Conservation (phyloP, 176 grass and related monocot genomes). For the Tillandsia leiboldiana region DNA sequence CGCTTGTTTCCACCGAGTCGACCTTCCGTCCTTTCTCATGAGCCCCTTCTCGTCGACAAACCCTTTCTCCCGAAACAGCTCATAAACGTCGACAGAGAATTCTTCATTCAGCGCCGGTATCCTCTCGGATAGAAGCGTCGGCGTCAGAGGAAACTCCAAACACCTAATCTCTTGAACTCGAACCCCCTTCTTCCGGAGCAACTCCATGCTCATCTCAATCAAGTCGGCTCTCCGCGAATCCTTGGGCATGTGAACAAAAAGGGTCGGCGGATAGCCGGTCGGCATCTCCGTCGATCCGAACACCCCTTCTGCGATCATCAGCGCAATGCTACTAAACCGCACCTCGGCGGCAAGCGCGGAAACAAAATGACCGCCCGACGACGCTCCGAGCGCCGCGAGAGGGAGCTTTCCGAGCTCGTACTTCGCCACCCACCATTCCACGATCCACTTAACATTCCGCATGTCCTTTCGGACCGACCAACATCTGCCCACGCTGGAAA, state of each 20-base stretch:
- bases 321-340: conserved; percentile 38
- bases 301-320: conserved; percentile 71
- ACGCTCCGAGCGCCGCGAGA: conserved; percentile 38
- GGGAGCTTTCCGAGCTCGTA: conserved; percentile 31
- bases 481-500: conserved; percentile 51
- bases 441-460: conserved; percentile 19
- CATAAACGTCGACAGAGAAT: conserved; percentile 36
- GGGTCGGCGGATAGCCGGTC: conserved; percentile 28
- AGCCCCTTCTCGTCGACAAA: conserved; percentile 49
- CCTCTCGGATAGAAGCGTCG: conserved; percentile 40
- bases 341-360: conserved; percentile 46
- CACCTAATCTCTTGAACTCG: conserved; percentile 44
- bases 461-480: conserved; percentile 49
- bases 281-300: conserved; percentile 19
- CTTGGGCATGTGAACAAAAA: conserved; percentile 88
- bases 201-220: conserved; percentile 41
- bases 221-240: conserved; percentile 27
- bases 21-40: conserved; percentile 48
- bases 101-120: conserved; percentile 30
- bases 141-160: conserved; percentile 44
- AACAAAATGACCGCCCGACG: conserved; percentile 59
- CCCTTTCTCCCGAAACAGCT: conserved; percentile 29
- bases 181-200: conserved; percentile 45
- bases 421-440: conserved; percentile 27
- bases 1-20: conserved; percentile 48